Evolutionary conservation across 2,329 filamentous ascomycete species (phyloP).

Genomic region (Colletotrichum noveboracense): DNA sequence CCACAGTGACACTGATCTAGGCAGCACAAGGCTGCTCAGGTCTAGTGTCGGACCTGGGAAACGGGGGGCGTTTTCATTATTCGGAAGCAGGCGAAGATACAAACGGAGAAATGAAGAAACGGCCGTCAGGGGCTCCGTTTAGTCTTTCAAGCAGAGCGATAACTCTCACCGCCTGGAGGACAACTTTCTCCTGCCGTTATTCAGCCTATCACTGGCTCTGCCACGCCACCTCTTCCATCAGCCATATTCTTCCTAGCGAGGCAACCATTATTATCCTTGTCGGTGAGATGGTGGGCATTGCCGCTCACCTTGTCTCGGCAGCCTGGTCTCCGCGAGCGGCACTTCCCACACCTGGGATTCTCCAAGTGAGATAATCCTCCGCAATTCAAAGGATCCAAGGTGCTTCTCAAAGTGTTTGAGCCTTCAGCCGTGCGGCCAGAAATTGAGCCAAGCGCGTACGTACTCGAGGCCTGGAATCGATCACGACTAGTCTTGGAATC

Average conservation of each 20-base stretch:
- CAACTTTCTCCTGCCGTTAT: not conserved
- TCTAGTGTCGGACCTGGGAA: not conserved
- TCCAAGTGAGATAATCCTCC: not conserved
- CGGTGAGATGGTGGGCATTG: constrained; percentile 11
- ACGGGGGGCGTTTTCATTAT: not conserved
- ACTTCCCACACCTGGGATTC: not conserved
- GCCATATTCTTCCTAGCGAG: not conserved
- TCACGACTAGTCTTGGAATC: not conserved
- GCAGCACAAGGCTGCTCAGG: not conserved
- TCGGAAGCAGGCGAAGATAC: not conserved
- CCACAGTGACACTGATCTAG: not conserved
- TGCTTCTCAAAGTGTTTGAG: not conserved
- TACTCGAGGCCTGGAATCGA: not conserved
- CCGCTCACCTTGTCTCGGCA: constrained; percentile 12
- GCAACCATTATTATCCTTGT: constrained; percentile 14
- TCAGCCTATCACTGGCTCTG: constrained; percentile 2
- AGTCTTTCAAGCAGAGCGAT: not conserved
- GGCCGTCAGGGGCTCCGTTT: not conserved
- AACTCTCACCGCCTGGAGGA: constrained; percentile 1
- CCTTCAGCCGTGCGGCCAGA: not conserved
- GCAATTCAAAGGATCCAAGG: not conserved
- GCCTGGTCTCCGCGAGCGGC: constrained; percentile 1
- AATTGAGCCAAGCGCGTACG: not conserved
- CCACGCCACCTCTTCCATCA: constrained; percentile 8
- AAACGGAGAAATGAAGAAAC: not conserved